Conservation (phyloP, 2,329 filamentous ascomycete species). For the Fusarium sacchari region DNA sequence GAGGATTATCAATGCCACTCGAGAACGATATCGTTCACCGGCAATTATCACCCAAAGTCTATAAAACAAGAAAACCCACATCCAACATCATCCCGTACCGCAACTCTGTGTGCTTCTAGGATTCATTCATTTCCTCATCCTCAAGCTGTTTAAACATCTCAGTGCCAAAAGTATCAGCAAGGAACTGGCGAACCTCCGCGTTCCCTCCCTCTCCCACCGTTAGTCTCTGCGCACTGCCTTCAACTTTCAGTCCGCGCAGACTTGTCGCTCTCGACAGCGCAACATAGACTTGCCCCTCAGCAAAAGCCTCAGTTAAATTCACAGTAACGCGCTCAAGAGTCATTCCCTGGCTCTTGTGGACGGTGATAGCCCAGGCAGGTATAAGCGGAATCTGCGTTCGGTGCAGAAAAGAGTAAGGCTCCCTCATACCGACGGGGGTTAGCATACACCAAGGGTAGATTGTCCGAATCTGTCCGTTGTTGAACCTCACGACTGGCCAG, state of each 20-base stretch:
- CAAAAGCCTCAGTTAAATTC: constrained; percentile 62
- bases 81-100: neutral
- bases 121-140: rapidly evolving
- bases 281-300: constrained; percentile 70
- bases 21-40: rapidly evolving
- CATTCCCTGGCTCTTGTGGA: constrained; percentile 72
- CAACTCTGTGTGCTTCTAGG: rapidly evolving
- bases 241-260: constrained; percentile 29
- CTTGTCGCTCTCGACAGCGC: constrained; percentile 38
- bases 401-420: constrained; percentile 59
- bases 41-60: too few relatives aligned
- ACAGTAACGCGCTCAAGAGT: constrained; percentile 68
- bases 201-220: neutral
- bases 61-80: neutral
- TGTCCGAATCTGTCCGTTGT: constrained; percentile 55
- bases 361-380: constrained; percentile 70
- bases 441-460: constrained; percentile 64
- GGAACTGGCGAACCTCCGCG: neutral
- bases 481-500: constrained; percentile 58
- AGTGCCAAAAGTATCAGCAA: neutral
- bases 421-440: constrained; percentile 53
- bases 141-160: neutral
- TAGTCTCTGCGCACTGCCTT: neutral
- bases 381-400: constrained; percentile 70
- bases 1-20: neutral